These are phyloP conservation scores for Aspergillus carlsbadensis DNA, from an alignment of 495 filamentous ascomycete genomes.

Conservation along the genomic window DNA sequence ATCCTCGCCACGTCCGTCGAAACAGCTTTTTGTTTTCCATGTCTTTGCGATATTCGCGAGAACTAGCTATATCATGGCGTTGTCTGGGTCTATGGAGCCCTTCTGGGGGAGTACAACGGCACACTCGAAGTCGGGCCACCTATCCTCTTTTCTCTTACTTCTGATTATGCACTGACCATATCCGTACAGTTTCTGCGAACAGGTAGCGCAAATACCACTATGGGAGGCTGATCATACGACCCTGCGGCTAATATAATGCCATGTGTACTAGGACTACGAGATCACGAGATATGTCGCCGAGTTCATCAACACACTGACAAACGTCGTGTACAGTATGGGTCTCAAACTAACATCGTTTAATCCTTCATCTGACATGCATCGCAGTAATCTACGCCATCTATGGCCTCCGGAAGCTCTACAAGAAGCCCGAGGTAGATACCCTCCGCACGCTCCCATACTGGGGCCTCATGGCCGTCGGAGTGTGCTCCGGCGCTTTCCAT, in stretches of 20 bases:
- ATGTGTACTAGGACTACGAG: constrained; percentile 60
- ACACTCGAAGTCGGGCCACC: constrained; percentile 16
- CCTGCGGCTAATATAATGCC: too few species aligned
- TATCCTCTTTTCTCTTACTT: too few species aligned
- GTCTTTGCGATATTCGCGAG: too few species aligned
- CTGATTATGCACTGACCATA: background rate
- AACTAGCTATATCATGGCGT: background rate
- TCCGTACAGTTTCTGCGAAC: constrained; percentile 17
- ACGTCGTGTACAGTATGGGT: constrained; percentile 45
- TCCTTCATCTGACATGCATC: background rate
- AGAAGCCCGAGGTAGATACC: constrained; percentile 15
- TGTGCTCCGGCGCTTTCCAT: constrained; percentile 54
- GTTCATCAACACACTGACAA: constrained; percentile 57
- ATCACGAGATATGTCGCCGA: constrained; percentile 54
- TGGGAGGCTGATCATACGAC: too few species aligned
- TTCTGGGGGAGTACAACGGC: constrained; percentile 19
- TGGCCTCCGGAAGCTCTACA: constrained; percentile 30
- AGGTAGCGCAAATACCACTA: too few species aligned
- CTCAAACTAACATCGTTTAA: too few species aligned
- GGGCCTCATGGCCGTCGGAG: constrained; percentile 54
- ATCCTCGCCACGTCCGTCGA: too few species aligned
- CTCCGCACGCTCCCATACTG: constrained; percentile 43
- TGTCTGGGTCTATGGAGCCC: background rate
- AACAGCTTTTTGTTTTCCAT: too few species aligned
- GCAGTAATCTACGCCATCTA: constrained; percentile 36